A percentile compares a stretch with the other conserved stretches of the same genome.
phyloP scores from a whole-genome alignment of 257 asterid species.

The Solanum acaule region DNA sequence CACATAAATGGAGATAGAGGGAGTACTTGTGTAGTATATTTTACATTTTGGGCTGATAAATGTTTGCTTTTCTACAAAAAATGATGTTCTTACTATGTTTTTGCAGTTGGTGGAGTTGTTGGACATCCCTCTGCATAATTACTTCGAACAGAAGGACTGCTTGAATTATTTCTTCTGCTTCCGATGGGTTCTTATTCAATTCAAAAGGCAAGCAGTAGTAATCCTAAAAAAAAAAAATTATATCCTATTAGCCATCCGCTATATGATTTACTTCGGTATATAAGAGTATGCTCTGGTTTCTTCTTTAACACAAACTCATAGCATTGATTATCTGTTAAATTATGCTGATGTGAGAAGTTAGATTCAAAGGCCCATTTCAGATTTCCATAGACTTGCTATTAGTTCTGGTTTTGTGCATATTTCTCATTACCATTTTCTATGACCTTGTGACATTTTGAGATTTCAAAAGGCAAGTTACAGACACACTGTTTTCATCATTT shows the following conservation, averaged over 20 bases:
- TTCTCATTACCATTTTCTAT: not conserved
- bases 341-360: not conserved
- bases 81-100: not conserved
- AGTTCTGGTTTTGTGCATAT: not conserved
- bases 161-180: slow-evolving; percentile 96
- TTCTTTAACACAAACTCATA: not conserved
- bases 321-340: not conserved
- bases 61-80: not conserved
- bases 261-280: not conserved
- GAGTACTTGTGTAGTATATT: not conserved
- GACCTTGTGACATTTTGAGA: not conserved
- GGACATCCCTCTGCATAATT: slow-evolving; percentile 83
- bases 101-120: slow-evolving; percentile 92
- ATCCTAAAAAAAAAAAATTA: not conserved
- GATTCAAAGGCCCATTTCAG: not conserved
- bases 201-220: slow-evolving; percentile 61
- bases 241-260: not conserved
- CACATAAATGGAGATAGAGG: not conserved
- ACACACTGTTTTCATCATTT: not conserved
- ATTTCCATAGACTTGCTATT: not conserved
- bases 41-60: not conserved
- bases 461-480: not conserved
- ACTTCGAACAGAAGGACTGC: slow-evolving; percentile 82
- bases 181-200: slow-evolving; percentile 97
- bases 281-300: not conserved